A percentile compares a stretch with the other conserved stretches of the same genome.
phyloP scores from a whole-genome alignment of 129 eudicot species.

The Flaveria robusta region DNA sequence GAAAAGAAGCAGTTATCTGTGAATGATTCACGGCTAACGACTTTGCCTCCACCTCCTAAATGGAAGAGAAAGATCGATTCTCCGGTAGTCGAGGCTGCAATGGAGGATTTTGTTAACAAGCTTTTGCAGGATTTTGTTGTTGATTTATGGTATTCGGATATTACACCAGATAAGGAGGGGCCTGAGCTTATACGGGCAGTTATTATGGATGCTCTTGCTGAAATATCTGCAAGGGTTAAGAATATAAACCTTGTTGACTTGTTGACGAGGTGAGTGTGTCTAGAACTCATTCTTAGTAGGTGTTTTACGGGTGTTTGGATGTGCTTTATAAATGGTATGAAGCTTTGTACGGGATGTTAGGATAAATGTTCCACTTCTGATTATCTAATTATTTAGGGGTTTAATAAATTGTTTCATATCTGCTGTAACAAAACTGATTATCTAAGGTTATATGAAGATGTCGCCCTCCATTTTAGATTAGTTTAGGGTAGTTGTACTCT shows the following conservation, averaged over 20 bases:
- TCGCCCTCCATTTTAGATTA: neutral
- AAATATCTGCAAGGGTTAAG: conserved; percentile 86
- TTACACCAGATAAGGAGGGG: conserved; percentile 90
- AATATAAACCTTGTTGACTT: conserved; percentile 88
- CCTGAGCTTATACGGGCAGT: conserved; percentile 74
- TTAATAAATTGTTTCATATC: neutral
- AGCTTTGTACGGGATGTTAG: neutral
- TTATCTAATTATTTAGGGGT: neutral
- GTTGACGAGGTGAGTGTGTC: conserved; percentile 69
- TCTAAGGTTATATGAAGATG: neutral
- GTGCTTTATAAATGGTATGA: neutral
- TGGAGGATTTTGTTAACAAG: conserved; percentile 79
- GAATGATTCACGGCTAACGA: conserved; percentile 81
- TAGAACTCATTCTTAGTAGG: neutral
- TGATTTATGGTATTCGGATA: conserved; percentile 89
- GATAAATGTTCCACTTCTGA: neutral
- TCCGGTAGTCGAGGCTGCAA: conserved; percentile 80
- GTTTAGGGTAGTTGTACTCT: neutral
- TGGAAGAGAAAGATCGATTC: conserved; percentile 94
- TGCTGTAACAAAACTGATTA: neutral
- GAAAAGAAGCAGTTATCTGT: conserved; percentile 85
- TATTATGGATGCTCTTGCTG: conserved; percentile 90
- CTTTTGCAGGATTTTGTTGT: conserved; percentile 85
- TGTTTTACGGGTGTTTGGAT: conserved; percentile 18
- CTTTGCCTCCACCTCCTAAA: conserved; percentile 60